phyloP scores from a whole-genome alignment of 257 asterid genomes.

The Ilex asprella region DNA sequence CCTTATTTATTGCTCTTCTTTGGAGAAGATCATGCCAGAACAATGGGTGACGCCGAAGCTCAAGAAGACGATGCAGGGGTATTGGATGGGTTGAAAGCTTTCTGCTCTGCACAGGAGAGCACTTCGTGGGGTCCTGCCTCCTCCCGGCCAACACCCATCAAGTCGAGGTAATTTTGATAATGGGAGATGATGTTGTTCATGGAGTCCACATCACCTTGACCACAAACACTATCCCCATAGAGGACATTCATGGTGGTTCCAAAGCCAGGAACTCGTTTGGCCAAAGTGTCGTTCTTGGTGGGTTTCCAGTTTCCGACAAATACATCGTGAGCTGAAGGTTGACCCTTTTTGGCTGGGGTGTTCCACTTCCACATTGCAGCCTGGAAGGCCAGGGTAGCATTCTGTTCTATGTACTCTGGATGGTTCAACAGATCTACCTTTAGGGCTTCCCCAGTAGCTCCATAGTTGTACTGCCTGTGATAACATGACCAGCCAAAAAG shows the following conservation, averaged over 20 bases:
- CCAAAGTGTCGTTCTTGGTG: conserved; percentile 73
- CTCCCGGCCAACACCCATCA: conserved; percentile 76
- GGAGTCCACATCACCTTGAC: conserved; percentile 68
- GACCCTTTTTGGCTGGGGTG: conserved; percentile 61
- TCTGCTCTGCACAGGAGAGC: conserved; percentile 70
- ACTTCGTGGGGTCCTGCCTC: conserved; percentile 64
- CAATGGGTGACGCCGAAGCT: conserved; percentile 4
- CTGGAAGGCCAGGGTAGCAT: conserved; percentile 84
- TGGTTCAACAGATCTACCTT: conserved; percentile 73
- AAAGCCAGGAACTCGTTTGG: conserved; percentile 67
- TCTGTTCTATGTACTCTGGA: conserved; percentile 87
- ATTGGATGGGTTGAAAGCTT: conserved; percentile 43
- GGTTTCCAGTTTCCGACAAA: conserved; percentile 83
- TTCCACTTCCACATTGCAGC: conserved; percentile 83
- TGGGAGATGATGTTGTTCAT: conserved; percentile 74
- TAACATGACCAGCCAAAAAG: background rate
- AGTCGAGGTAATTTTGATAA: conserved; percentile 63
- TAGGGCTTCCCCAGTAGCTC: conserved; percentile 52
- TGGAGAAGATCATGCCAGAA: conserved; percentile 4
- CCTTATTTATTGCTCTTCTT: conserved; percentile 28
- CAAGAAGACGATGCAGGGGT: conserved; percentile 40
- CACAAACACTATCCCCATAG: conserved; percentile 64
- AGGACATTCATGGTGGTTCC: conserved; percentile 83
- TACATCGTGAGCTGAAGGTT: conserved; percentile 75
- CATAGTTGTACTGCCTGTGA: conserved; percentile 73